These are phyloP conservation scores for Haematococcus sp. DNA, from an alignment of 139 green algal genomes.

Conservation along the genomic window DNA sequence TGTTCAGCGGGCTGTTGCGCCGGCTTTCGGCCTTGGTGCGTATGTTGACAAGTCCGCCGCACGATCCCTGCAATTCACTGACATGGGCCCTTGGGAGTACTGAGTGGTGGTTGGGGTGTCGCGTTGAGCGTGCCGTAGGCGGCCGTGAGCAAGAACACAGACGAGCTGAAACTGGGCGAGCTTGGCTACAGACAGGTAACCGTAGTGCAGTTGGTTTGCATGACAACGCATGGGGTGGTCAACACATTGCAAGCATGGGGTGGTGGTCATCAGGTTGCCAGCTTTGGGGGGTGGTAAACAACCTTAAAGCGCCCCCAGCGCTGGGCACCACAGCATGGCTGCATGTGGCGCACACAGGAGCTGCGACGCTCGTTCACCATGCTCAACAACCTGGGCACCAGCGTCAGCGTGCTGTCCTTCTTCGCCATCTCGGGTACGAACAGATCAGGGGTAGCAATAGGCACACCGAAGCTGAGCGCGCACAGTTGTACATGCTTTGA, in stretches of 20 bases:
- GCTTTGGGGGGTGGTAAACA: neutral
- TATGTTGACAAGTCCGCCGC: too few relatives aligned
- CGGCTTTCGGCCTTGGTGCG: neutral
- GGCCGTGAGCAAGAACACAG: neutral
- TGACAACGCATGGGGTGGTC: too few relatives aligned
- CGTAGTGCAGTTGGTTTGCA: too few relatives aligned
- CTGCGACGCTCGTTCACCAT: neutral
- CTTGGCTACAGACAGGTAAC: neutral
- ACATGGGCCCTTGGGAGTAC: too few relatives aligned
- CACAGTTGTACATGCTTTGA: neutral
- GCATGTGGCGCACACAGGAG: neutral
- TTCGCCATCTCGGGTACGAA: neutral
- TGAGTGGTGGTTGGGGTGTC: too few relatives aligned
- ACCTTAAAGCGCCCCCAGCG: neutral
- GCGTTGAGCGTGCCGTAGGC: too few relatives aligned
- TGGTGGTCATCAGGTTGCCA: too few relatives aligned
- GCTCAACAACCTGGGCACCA: slow-evolving; percentile 3
- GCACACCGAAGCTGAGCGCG: too few relatives aligned
- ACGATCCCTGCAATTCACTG: too few relatives aligned
- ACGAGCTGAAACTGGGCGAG: neutral
- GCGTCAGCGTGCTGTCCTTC: slow-evolving; percentile 8
- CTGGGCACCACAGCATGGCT: neutral
- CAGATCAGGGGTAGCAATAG: neutral
- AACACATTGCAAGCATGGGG: too few relatives aligned
- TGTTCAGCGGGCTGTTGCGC: slow-evolving; percentile 1